phyloP scores from a whole-genome alignment of 768 basidiomycete species.

The Naganishia antarctica region DNA sequence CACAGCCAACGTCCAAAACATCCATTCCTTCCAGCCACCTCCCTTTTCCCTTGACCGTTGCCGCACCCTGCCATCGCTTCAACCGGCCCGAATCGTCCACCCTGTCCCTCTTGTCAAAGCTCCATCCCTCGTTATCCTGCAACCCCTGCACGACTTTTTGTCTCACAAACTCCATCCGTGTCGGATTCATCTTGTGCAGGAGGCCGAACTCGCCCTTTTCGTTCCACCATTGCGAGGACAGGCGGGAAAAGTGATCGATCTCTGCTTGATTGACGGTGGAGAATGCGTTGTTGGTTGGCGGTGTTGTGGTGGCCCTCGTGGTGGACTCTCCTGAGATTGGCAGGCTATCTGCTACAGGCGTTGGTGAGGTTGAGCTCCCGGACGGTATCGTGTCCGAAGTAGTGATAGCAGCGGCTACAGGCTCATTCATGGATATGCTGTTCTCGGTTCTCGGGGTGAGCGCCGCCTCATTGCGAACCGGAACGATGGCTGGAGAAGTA shows the following conservation, averaged over 20 bases:
- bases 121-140: conserved; percentile 39
- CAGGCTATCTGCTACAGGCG: background rate
- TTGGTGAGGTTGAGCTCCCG: background rate
- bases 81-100: conserved; percentile 13
- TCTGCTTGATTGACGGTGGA: conserved; percentile 70
- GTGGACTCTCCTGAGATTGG: background rate
- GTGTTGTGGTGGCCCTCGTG: background rate
- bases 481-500: background rate
- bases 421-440: background rate
- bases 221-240: conserved; percentile 94
- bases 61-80: conserved; percentile 23
- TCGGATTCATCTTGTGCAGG: conserved; percentile 92
- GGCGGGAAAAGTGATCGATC: conserved; percentile 79
- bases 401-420: background rate
- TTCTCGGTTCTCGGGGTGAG: background rate
- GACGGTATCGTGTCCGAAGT: background rate
- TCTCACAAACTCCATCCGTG: conserved; percentile 71
- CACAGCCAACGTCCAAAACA: conserved; percentile 88
- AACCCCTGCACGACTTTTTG: conserved; percentile 40
- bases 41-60: conserved; percentile 30
- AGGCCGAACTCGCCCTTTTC: conserved; percentile 82
- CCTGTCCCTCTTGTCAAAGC: conserved; percentile 33
- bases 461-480: background rate
- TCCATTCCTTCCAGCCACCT: conserved; percentile 61
- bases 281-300: conserved; percentile 27